Percentiles rank a stretch among this genome's conserved stretches.
Evolutionary conservation across 2,329 filamentous ascomycete genomes (phyloP).

Genomic region (Hymenoscyphus repandus): DNA sequence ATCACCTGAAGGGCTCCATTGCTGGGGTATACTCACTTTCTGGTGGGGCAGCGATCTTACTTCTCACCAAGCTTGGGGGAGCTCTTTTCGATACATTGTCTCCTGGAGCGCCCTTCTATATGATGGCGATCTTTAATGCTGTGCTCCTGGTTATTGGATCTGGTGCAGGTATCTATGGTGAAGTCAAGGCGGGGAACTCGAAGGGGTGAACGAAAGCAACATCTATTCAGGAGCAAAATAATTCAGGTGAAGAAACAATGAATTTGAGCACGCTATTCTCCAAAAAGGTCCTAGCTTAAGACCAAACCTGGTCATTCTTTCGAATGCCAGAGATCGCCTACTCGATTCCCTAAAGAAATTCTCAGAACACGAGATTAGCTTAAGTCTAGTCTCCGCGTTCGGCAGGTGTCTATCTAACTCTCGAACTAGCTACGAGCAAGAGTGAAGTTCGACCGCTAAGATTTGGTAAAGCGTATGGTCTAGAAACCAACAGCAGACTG

Average conservation of each 20-base stretch:
- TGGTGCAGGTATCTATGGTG: conserved; percentile 26
- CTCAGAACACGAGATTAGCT: too few species aligned
- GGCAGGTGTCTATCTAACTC: too few species aligned
- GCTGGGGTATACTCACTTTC: conserved; percentile 91
- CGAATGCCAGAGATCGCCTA: too few species aligned
- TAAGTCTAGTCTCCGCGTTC: too few species aligned
- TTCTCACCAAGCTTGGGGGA: conserved; percentile 88
- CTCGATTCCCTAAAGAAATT: too few species aligned
- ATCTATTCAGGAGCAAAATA: not conserved
- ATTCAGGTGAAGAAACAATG: not conserved
- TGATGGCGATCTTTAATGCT: conserved; percentile 87
- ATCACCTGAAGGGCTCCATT: conserved; percentile 78
- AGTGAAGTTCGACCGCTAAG: too few species aligned
- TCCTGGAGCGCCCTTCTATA: conserved; percentile 79
- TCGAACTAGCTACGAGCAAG: too few species aligned
- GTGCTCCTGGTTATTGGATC: conserved; percentile 52
- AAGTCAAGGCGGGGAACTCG: conserved; percentile 15
- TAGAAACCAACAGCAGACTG: too few species aligned
- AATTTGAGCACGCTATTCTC: not conserved
- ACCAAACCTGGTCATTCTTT: too few species aligned
- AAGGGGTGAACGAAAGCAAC: not conserved
- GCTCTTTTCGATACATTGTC: conserved; percentile 74
- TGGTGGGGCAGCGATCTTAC: conserved; percentile 81
- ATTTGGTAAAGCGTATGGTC: too few species aligned
- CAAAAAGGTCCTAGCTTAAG: not conserved